Base-by-base conservation (phyloP, 1,284 basidiomycete genomes). In the Sutorius eximius region DNA sequence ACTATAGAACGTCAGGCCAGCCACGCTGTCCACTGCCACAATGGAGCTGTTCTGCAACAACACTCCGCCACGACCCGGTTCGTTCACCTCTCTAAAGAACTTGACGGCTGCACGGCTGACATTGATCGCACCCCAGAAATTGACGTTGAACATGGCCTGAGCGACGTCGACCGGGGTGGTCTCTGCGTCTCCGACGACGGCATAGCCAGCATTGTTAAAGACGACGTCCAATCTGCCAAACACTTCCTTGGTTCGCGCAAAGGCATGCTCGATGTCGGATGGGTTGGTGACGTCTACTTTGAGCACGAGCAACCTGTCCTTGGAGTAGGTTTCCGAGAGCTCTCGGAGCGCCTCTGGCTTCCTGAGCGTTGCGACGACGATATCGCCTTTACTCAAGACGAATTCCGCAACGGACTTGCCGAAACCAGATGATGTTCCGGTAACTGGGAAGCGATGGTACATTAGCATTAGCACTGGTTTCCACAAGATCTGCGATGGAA, bases 61-160 rank as follows among this genome's bases (percentile, higher is more conserved):
- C 27, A 58, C 6, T 11, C 51, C 56, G 0, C 61, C 59, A 5
- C 30, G 51, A 13, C 55, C 51, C 0, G 46, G 44, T 38, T 58
- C 45, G 27, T 67, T 67, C 16, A 55, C 53, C 20, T 65, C 56
- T 5, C 57, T 47, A 10, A 67, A 65, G 40, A 67, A 63, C 24
- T 44, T 29, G 51, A 63, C 22, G 20, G 44, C 46, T 12, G 46
- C 52, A 9, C 37, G 34, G 40, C 60, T 64, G 22, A 65, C 58
- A 2, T 48, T 46, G 10, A 59, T 51, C 2, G 50, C 51, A 0
- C 64, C 62, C 62, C 62, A 67, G 29, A 66, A 63, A 20, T 63
- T 63, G 7, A 65, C 61, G 0, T 65, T 62, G 15, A 64, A 67
- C 45, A 65, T 5, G 11, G 32, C 52, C 1, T 52, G 53, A 13